phyloP scores from a whole-genome alignment of 306 rosid species.

The Aeschynomene evenia region DNA sequence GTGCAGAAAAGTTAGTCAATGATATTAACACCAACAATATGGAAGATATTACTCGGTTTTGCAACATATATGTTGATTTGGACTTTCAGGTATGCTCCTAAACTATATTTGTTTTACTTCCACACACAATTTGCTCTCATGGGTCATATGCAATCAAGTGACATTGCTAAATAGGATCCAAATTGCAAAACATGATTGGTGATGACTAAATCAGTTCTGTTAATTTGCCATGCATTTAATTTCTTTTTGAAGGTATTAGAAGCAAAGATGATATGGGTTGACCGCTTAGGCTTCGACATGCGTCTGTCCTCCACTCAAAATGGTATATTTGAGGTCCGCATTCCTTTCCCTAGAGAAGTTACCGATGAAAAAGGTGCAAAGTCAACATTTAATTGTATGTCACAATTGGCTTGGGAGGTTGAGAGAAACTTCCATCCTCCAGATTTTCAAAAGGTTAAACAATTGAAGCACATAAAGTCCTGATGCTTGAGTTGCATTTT shows the following conservation, averaged over 20 bases:
- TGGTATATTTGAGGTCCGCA: constrained; percentile 70
- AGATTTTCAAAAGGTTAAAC: constrained; percentile 68
- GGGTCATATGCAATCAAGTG: background rate
- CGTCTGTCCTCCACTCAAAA: constrained; percentile 57
- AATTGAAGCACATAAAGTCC: constrained; percentile 59
- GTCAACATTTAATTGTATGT: constrained; percentile 86
- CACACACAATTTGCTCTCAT: background rate
- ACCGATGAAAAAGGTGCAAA: constrained; percentile 81
- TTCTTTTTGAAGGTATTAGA: constrained; percentile 61
- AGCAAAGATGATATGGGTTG: constrained; percentile 92
- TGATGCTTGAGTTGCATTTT: constrained; percentile 19
- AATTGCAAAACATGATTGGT: constrained; percentile 4
- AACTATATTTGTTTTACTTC: constrained; percentile 12
- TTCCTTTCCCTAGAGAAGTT: constrained; percentile 89
- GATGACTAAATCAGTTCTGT: background rate
- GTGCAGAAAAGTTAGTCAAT: constrained; percentile 66
- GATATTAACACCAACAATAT: constrained; percentile 73
- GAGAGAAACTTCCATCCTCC: constrained; percentile 66
- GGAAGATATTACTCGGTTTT: constrained; percentile 83
- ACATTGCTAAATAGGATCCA: constrained; percentile 2
- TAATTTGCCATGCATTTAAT: constrained; percentile 5
- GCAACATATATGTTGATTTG: constrained; percentile 75
- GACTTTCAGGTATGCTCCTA: constrained; percentile 63
- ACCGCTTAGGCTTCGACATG: constrained; percentile 83
- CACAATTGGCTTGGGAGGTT: constrained; percentile 96